These are phyloP conservation scores for Blastocladiella britannica DNA, from an alignment of 192 early-diverging fungal genomes.

Conservation along the genomic window DNA sequence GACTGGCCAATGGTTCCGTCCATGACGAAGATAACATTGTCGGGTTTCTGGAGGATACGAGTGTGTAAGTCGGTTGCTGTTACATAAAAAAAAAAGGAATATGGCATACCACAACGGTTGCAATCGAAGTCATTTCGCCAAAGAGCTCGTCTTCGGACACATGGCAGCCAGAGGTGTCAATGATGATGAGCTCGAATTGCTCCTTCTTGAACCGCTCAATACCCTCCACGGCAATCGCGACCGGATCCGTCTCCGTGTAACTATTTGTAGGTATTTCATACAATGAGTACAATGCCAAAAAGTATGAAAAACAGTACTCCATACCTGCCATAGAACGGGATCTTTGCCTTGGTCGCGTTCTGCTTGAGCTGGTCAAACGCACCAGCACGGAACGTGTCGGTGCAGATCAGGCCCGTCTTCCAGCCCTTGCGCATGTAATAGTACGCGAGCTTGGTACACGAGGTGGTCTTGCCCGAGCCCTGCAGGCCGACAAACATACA, in stretches of 20 bases:
- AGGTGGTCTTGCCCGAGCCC: conserved; percentile 87
- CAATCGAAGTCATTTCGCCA: conserved; percentile 90
- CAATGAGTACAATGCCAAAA: conserved; percentile 3
- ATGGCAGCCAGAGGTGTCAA: conserved; percentile 94
- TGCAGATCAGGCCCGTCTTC: conserved; percentile 78
- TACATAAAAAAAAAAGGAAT: background rate
- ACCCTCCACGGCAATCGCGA: conserved; percentile 73
- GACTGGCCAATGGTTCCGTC: conserved; percentile 97
- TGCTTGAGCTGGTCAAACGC: conserved; percentile 97
- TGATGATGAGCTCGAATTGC: conserved; percentile 87
- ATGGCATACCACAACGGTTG: conserved; percentile 40
- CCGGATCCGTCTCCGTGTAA: conserved; percentile 84
- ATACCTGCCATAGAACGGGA: conserved; percentile 74
- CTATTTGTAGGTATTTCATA: conserved; percentile 16
- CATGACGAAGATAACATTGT: conserved; percentile 92
- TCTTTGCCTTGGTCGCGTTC: conserved; percentile 92
- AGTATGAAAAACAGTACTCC: conserved; percentile 2
- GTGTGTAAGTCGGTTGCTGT: background rate
- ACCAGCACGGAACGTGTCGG: conserved; percentile 94
- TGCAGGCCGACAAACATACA: conserved; percentile 97
- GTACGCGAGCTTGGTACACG: conserved; percentile 84
- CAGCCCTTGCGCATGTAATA: conserved; percentile 86
- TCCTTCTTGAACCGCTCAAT: conserved; percentile 83
- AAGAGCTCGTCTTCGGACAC: conserved; percentile 87
- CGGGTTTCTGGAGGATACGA: conserved; percentile 29